Base-by-base conservation (phyloP, 495 filamentous ascomycete genomes). In the Tetracladium marchalianum region DNA sequence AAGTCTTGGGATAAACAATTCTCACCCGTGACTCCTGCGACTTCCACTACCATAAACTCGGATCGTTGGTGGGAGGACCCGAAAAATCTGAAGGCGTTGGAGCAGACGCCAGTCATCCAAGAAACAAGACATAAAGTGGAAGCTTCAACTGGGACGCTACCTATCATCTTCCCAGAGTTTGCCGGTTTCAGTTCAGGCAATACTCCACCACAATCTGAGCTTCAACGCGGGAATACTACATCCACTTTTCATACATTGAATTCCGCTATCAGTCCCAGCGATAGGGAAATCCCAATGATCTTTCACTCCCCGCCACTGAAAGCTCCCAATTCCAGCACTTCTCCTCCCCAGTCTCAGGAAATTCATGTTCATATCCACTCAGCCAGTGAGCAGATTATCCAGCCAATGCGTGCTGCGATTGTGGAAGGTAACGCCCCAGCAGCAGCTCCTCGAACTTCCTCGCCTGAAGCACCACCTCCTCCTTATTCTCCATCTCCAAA, bases 1-100 rank as follows among this genome's bases (percentile, higher is more conserved):
- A 57, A 31, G 56, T 44, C 16, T 32, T 68, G 57, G 62, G 66
- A 47, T 62, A 72, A 55, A 17, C 55, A 63, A 46, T 69, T 73
- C 51, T 68, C 65, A 35, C 57, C 57, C 7, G 7, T 54, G 17
- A 56, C 60, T 12, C 57, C 57, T 1, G 51, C 22, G 22, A 50
- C 54, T 22, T 45, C 54, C 13, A 56, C 47, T 18, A 57, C 57
- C 12, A 50, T 51, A 37, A 7, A 33, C 2, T 50, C 51, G 3
- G 53, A 56, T 38, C 15, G 37, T 1, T 57, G 54, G 57, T 57
- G 54, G 57, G 32, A 55, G 31, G 39, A 48, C 12, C 10, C 39
- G 15, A 51, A 48, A 31, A 37, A 52, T 13, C 13, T 5, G 8
- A 47, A 49, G 22, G 35, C 42, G 2, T 11, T 10, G n/a, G 47